Evolutionary conservation across 768 basidiomycete genomes (phyloP).

Genomic region (Xanthoconium purpureum): DNA sequence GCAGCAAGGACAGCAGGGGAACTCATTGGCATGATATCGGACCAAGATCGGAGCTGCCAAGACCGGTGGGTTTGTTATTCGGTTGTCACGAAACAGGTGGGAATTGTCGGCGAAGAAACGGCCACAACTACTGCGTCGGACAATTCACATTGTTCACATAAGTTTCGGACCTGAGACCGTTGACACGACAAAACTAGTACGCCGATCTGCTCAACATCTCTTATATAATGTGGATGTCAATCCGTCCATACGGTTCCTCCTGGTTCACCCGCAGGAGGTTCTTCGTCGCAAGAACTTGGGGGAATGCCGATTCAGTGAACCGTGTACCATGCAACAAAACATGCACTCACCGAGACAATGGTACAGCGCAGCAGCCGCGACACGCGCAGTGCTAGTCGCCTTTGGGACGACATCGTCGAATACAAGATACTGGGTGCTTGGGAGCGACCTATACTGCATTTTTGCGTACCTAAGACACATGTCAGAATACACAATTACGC

Average conservation of each 20-base stretch:
- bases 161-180: not conserved
- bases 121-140: not conserved
- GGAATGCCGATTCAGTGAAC: not conserved
- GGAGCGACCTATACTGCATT: slow-evolving; percentile 67
- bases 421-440: slow-evolving; percentile 45
- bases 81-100: not conserved
- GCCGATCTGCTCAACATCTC: not conserved
- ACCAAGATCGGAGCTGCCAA: not conserved
- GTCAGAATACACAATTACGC: slow-evolving; percentile 10
- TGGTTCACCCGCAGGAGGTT: slow-evolving; percentile 63
- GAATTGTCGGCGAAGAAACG: not conserved
- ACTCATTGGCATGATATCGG: slow-evolving; percentile 37
- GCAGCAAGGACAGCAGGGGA: slow-evolving; percentile 65
- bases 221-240: slow-evolving; percentile 43
- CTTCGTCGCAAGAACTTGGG: slow-evolving; percentile 73
- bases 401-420: slow-evolving; percentile 69
- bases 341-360: slow-evolving; percentile 69
- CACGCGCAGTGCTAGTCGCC: slow-evolving; percentile 64
- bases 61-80: not conserved
- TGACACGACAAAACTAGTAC: not conserved
- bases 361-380: slow-evolving; percentile 81
- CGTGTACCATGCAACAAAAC: not conserved
- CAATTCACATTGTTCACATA: not conserved
- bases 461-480: slow-evolving; percentile 58
- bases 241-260: slow-evolving; percentile 52